Conservation (phyloP, 2,329 filamentous ascomycete genomes). For the Cyanodermella asteris region DNA sequence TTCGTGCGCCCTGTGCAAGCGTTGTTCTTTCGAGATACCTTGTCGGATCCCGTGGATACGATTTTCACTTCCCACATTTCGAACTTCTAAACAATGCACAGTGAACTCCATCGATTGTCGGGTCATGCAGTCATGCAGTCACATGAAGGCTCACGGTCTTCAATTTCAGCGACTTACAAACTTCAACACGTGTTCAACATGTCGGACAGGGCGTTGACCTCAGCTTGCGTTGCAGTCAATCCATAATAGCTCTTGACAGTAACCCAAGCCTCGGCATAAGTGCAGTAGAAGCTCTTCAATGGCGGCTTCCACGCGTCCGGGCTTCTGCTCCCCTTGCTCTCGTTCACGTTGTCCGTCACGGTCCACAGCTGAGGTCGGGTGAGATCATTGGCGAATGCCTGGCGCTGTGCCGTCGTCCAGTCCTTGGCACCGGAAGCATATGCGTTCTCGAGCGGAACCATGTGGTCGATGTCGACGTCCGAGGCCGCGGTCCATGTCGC, state of each 20-base stretch:
- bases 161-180: too few species aligned
- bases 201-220: conserved; percentile 43
- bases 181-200: too few species aligned
- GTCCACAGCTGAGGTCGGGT: conserved; percentile 55
- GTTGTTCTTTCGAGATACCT: too few species aligned
- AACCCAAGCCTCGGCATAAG: conserved; percentile 56
- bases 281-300: conserved; percentile 48
- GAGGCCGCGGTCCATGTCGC: conserved; percentile 43
- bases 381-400: conserved; percentile 57
- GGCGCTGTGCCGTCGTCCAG: conserved; percentile 48
- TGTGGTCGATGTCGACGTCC: conserved; percentile 64
- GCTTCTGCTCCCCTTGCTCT: conserved; percentile 47
- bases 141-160: too few species aligned
- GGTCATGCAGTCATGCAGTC: too few species aligned
- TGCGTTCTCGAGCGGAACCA: conserved; percentile 61
- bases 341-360: conserved; percentile 58
- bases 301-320: conserved; percentile 61
- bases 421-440: conserved; percentile 55
- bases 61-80: too few species aligned
- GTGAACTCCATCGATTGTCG: too few species aligned
- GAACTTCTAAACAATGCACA: too few species aligned
- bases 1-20: too few species aligned
- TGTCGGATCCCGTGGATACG: too few species aligned
- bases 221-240: conserved; percentile 45
- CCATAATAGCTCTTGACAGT: conserved; percentile 54